Conservation (phyloP, 495 filamentous ascomycete genomes). For the Penicillium lagena region DNA sequence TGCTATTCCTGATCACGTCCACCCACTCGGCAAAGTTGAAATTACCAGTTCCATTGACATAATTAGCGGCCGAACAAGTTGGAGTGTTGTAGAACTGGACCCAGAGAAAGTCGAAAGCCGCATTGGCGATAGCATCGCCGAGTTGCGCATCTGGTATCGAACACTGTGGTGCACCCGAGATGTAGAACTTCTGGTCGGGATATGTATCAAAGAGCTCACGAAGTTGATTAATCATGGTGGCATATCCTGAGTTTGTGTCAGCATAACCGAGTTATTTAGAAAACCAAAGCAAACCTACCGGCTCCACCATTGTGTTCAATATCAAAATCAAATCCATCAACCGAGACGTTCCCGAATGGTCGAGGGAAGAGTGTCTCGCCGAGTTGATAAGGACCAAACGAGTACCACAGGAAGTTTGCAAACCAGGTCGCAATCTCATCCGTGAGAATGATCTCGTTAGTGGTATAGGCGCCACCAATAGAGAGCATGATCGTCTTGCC, state of each 20-base stretch:
- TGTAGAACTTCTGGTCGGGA: slow-evolving; percentile 46
- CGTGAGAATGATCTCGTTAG: slow-evolving; percentile 30
- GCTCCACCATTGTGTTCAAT: slow-evolving; percentile 43
- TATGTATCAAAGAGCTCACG: slow-evolving; percentile 41
- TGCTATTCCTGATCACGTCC: slow-evolving; percentile 46
- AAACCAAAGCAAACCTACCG: slow-evolving; percentile 31
- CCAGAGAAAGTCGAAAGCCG: slow-evolving; percentile 57
- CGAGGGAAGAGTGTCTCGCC: slow-evolving; percentile 27
- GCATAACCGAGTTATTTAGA: slow-evolving; percentile 3
- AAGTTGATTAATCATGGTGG: slow-evolving; percentile 44
- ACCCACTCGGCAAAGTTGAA: slow-evolving; percentile 67
- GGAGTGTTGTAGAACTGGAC: slow-evolving; percentile 65
- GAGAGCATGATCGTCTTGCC: slow-evolving; percentile 66
- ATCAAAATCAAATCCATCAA: slow-evolving; percentile 73
- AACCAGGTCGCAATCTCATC: slow-evolving; percentile 36
- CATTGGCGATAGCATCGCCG: slow-evolving; percentile 39
- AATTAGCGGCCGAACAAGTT: slow-evolving; percentile 48
- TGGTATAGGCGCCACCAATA: slow-evolving; percentile 48
- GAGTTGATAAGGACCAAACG: slow-evolving; percentile 47
- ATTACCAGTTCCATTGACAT: slow-evolving; percentile 28
- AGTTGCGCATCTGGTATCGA: slow-evolving; percentile 52
- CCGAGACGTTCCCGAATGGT: slow-evolving; percentile 53
- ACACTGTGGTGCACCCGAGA: slow-evolving; percentile 63
- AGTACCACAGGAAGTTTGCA: slow-evolving; percentile 56
- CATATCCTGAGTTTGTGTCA: slow-evolving; percentile 24